phyloP scores from a whole-genome alignment of 2,329 filamentous ascomycete species.

The Fusarium poae region DNA sequence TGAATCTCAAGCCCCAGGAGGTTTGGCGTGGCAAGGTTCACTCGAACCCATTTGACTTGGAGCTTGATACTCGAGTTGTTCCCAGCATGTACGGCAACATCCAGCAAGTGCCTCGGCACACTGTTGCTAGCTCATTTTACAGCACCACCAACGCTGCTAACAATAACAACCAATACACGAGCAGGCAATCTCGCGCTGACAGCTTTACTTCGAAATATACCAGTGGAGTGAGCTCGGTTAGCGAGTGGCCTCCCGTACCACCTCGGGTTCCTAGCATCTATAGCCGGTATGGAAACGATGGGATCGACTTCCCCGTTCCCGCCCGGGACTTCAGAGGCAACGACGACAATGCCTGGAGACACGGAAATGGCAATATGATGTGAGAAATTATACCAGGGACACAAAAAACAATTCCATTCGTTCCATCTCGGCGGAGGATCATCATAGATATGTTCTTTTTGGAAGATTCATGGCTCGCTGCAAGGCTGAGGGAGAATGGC shows the following conservation, averaged over 20 bases:
- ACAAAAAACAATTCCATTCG: conserved; percentile 31
- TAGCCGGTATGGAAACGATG: conserved; percentile 28
- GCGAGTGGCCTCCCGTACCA: conserved; percentile 46
- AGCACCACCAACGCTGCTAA: conserved; percentile 20
- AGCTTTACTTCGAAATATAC: conserved; percentile 62
- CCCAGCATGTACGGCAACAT: conserved; percentile 36
- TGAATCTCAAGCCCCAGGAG: conserved; percentile 52
- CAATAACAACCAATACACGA: conserved; percentile 56
- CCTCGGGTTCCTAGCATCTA: conserved; percentile 27
- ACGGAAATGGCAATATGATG: conserved; percentile 28
- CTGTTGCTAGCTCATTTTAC: conserved; percentile 46
- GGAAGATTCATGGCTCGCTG: conserved; percentile 35
- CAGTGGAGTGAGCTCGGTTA: conserved; percentile 61
- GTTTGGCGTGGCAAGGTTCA: conserved; percentile 68
- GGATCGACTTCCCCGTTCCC: conserved; percentile 28
- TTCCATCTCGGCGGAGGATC: conserved; percentile 34
- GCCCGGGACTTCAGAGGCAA: conserved; percentile 38
- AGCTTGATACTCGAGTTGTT: conserved; percentile 53
- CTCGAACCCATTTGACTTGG: conserved; percentile 75
- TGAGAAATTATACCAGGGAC: conserved; percentile 13
- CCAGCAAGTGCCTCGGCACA: conserved; percentile 40
- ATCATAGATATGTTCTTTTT: conserved; percentile 27
- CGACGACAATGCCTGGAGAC: conserved; percentile 28
- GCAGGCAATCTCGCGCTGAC: conserved; percentile 56
- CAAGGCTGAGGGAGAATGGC: conserved; percentile 3